These are phyloP conservation scores for Pythium brassicae DNA, from an alignment of 352 stramenopile genomes.

Conservation along the genomic window DNA sequence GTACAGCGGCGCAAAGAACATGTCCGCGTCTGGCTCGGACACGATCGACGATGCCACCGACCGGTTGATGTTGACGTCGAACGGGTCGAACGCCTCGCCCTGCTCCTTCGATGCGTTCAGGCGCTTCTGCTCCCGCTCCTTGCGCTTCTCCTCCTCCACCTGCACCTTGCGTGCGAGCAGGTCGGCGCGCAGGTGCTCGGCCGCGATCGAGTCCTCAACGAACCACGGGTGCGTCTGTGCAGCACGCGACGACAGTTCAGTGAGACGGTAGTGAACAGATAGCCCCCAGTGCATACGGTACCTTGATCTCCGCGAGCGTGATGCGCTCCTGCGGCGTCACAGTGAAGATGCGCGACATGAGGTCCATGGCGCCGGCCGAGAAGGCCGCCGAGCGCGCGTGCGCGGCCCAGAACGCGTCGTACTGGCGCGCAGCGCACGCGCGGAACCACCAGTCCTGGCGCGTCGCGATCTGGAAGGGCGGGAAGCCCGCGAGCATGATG, in stretches of 20 bases:
- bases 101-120: constrained; percentile 27
- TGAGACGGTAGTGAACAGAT: no score
- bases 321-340: constrained; percentile 71
- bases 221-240: constrained; percentile 64
- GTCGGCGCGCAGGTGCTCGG: constrained; percentile 43
- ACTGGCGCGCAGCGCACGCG: constrained; percentile 60
- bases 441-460: constrained; percentile 90
- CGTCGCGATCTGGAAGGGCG: constrained; percentile 88
- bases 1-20: constrained; percentile 47
- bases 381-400: constrained; percentile 70
- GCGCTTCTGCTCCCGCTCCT: constrained; percentile 24
- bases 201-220: constrained; percentile 34
- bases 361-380: constrained; percentile 62
- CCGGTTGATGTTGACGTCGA: constrained; percentile 34
- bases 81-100: constrained; percentile 68
- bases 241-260: no score
- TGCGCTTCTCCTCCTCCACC: constrained; percentile 19
- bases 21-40: constrained; percentile 29
- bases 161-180: constrained; percentile 59
- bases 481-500: constrained; percentile 91
- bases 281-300: no score
- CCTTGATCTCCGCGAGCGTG: constrained; percentile 76
- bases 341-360: constrained; percentile 69
- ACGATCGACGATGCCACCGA: constrained; percentile 35
- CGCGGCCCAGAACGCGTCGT: constrained; percentile 78